These are phyloP conservation scores for Ustulina deusta DNA, from an alignment of 2,329 filamentous ascomycete species.

Conservation along the genomic window DNA sequence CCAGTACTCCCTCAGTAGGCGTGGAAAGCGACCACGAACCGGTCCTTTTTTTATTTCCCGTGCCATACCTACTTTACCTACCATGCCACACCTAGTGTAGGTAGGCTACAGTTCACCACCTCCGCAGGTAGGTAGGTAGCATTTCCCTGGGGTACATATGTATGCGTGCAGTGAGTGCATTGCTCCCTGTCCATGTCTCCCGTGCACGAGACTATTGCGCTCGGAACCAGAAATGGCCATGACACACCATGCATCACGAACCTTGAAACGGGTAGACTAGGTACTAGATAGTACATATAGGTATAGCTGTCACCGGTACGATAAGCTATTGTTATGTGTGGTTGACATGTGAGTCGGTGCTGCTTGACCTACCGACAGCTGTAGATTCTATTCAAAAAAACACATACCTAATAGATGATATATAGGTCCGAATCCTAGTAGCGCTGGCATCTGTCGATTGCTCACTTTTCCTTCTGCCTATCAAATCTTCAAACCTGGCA, in stretches of 20 bases:
- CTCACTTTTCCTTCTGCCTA: too few species aligned
- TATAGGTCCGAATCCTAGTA: too few species aligned
- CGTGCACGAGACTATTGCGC: not conserved
- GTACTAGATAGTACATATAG: not conserved
- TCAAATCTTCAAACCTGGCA: too few species aligned
- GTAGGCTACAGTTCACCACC: not conserved
- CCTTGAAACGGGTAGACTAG: not conserved
- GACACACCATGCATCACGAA: not conserved
- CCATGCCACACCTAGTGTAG: not conserved
- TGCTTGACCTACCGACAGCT: not conserved
- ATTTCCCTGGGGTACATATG: constrained; percentile 5
- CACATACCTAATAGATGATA: too few species aligned
- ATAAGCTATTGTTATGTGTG: too few species aligned
- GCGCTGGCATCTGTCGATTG: too few species aligned
- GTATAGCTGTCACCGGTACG: not conserved
- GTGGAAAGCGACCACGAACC: too few species aligned
- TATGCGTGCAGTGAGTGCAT: not conserved
- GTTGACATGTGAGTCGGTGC: not conserved
- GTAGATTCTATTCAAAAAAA: too few species aligned
- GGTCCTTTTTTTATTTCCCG: too few species aligned
- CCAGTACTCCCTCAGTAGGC: too few species aligned
- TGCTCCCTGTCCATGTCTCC: too few species aligned
- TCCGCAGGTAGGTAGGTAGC: not conserved
- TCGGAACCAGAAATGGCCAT: not conserved
- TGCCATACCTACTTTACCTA: too few species aligned